phyloP scores from a whole-genome alignment of 169 alveolate genomes.

The Plasmodium gonderi region DNA sequence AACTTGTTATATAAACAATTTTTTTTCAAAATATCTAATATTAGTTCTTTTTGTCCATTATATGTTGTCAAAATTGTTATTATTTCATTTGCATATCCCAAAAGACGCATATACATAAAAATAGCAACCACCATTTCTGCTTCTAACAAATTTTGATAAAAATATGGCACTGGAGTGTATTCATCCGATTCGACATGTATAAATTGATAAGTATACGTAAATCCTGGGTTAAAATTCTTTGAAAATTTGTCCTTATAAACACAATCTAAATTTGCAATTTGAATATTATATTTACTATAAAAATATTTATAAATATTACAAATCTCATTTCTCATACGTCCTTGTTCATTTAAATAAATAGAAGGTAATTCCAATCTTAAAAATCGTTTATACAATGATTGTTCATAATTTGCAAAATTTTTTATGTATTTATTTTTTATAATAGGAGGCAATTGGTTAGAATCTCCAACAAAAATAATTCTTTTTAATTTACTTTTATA shows the following conservation, averaged over 20 bases:
- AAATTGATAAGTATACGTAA: slow-evolving; percentile 87
- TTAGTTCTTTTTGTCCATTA: slow-evolving; percentile 94
- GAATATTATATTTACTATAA: slow-evolving; percentile 78
- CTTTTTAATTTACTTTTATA: slow-evolving; percentile 87
- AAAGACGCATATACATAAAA: slow-evolving; percentile 93
- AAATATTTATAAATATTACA: slow-evolving; percentile 91
- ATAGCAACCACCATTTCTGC: slow-evolving; percentile 94
- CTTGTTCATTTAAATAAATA: slow-evolving; percentile 88
- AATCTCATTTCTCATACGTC: slow-evolving; percentile 92
- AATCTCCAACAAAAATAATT: slow-evolving; percentile 93
- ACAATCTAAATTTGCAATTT: slow-evolving; percentile 50
- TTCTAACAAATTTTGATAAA: slow-evolving; percentile 93
- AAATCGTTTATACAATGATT: slow-evolving; percentile 88
- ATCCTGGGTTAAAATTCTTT: slow-evolving; percentile 69
- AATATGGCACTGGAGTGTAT: slow-evolving; percentile 90
- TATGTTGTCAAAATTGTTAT: slow-evolving; percentile 92
- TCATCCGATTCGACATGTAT: slow-evolving; percentile 91
- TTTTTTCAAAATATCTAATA: slow-evolving; percentile 87
- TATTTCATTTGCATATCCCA: slow-evolving; percentile 88
- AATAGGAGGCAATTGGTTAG: slow-evolving; percentile 94
- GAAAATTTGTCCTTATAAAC: slow-evolving; percentile 42
- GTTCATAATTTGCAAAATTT: slow-evolving; percentile 88
- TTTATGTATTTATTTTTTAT: slow-evolving; percentile 88
- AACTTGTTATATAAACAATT: slow-evolving; percentile 87
- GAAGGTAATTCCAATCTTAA: slow-evolving; percentile 89